Conservation (phyloP, 345 rosid species). For the Eucalyptus victrix region DNA sequence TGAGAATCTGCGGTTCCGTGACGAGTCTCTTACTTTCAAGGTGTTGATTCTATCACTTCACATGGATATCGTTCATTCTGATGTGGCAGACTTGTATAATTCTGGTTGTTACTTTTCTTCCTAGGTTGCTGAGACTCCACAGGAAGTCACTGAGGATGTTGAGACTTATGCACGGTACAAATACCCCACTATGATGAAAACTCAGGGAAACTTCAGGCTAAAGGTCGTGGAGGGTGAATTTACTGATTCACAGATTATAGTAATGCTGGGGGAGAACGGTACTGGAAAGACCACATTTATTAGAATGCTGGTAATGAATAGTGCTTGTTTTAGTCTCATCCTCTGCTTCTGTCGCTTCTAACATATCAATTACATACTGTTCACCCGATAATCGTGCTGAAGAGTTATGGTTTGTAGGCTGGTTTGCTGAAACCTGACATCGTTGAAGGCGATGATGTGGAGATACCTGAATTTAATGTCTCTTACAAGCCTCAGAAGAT, state of each 20-base stretch:
- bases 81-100: not conserved
- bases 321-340: not conserved
- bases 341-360: not conserved
- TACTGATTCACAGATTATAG: conserved; percentile 95
- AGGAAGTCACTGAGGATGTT: conserved; percentile 77
- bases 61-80: not conserved
- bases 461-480: conserved; percentile 91
- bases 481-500: conserved; percentile 98
- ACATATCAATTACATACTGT: not conserved
- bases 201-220: conserved; percentile 78
- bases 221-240: conserved; percentile 91
- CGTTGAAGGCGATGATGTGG: conserved; percentile 61
- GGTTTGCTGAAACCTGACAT: conserved; percentile 85
- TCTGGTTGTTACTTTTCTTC: not conserved
- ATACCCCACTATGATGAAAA: conserved; percentile 86
- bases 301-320: conserved; percentile 79
- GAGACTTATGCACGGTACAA: conserved; percentile 94
- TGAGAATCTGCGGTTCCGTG: conserved; percentile 86
- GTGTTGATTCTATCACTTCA: conserved; percentile 13
- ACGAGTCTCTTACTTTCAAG: conserved; percentile 92
- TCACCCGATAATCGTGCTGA: not conserved
- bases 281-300: conserved; percentile 98
- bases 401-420: conserved; percentile 36
- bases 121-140: conserved; percentile 99
- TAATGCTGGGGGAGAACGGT: conserved; percentile 99